Percentiles rank a stretch among this genome's conserved stretches.
Conservation (phyloP, 2,329 filamentous ascomycete species). For the Bipolaris sorokiniana region DNA sequence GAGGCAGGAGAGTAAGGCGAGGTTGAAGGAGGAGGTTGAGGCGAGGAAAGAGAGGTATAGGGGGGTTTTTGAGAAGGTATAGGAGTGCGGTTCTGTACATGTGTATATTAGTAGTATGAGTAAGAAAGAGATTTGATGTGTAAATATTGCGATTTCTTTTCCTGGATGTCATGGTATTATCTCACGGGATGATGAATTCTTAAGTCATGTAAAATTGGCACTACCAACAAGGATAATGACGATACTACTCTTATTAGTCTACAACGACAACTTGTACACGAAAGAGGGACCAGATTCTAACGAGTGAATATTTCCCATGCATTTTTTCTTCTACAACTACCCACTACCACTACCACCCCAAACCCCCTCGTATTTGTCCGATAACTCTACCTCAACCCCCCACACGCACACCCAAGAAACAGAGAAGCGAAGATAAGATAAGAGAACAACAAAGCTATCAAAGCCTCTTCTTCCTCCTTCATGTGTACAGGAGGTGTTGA, state of each 20-base stretch:
- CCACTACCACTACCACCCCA: background rate
- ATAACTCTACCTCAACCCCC: background rate
- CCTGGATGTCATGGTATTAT: too few species aligned
- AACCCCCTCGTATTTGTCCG: background rate
- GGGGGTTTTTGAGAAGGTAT: slow-evolving; percentile 9
- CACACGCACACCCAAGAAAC: background rate
- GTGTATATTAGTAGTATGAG: too few species aligned
- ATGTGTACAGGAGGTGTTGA: background rate
- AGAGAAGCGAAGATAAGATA: background rate
- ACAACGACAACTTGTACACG: too few species aligned
- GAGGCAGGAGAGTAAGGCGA: slow-evolving; percentile 38
- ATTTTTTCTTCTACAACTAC: background rate
- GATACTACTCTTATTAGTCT: background rate
- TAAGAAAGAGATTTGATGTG: too few species aligned
- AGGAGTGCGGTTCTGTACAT: background rate
- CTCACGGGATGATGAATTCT: too few species aligned
- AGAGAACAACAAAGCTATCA: background rate
- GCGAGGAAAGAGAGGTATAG: slow-evolving; percentile 39
- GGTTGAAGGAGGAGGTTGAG: slow-evolving; percentile 39
- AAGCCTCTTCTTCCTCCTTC: background rate
- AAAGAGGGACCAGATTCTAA: background rate
- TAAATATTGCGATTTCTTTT: too few species aligned
- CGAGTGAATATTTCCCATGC: background rate
- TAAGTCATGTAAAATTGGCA: too few species aligned
- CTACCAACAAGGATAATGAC: background rate